Percentiles rank a stretch among this genome's conserved stretches.
Conservation (phyloP, 2,329 filamentous ascomycete species). For the Cordyceps militaris region DNA sequence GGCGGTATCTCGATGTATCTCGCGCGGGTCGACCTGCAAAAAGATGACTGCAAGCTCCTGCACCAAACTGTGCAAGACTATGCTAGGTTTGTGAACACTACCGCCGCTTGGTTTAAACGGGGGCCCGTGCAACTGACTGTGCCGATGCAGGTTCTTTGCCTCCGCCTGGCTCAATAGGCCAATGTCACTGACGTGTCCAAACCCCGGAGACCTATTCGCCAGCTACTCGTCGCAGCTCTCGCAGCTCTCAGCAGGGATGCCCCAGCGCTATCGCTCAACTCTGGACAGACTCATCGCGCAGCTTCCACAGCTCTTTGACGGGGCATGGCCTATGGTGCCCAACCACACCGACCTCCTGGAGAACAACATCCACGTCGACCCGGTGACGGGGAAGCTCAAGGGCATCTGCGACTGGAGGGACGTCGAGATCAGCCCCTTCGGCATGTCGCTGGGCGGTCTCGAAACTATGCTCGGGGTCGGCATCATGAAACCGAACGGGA, state of each 20-base stretch:
- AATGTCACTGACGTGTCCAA: too few relatives aligned
- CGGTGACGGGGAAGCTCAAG: conserved; percentile 20
- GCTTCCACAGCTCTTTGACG: conserved; percentile 15
- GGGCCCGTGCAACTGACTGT: too few relatives aligned
- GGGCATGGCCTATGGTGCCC: conserved; percentile 18
- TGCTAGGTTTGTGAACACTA: conserved; percentile 15
- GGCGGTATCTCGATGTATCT: conserved; percentile 15
- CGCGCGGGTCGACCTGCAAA: conserved; percentile 3
- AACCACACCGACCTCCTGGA: conserved; percentile 23
- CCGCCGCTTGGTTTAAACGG: too few relatives aligned
- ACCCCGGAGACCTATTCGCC: too few relatives aligned
- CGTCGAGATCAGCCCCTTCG: conserved; percentile 21
- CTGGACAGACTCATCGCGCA: neutral
- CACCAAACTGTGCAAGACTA: conserved; percentile 14
- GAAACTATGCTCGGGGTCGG: conserved; percentile 17
- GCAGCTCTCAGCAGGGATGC: neutral
- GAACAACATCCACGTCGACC: conserved; percentile 24
- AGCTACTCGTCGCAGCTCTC: too few relatives aligned
- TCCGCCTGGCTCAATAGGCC: too few relatives aligned
- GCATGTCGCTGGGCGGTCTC: conserved; percentile 21
- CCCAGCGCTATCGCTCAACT: neutral
- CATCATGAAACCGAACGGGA: neutral
- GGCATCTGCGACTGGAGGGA: conserved; percentile 25
- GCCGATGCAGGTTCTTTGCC: too few relatives aligned
- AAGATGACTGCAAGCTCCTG: conserved; percentile 4